Percentiles rank a stretch among this genome's conserved stretches.
These are phyloP conservation scores for Cladosporium sp. DNA, from an alignment of 2,329 filamentous ascomycete species.

Conservation along the genomic window DNA sequence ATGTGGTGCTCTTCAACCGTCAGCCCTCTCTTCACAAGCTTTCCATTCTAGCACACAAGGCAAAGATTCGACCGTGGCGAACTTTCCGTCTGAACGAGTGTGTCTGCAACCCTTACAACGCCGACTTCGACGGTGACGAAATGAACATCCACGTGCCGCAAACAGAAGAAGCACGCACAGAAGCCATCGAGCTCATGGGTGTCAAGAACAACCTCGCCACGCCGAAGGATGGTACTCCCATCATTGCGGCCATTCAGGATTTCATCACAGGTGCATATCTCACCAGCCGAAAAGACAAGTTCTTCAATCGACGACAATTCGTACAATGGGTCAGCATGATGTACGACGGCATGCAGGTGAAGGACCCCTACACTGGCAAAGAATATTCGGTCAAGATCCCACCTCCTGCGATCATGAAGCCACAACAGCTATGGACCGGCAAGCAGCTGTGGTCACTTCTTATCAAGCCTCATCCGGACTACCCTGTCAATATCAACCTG, in stretches of 20 bases:
- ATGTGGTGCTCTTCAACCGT: slow-evolving; percentile 95
- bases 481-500: slow-evolving; percentile 77
- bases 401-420: slow-evolving; percentile 78
- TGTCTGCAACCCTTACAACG: slow-evolving; percentile 96
- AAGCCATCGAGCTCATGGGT: slow-evolving; percentile 95
- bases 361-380: slow-evolving; percentile 41
- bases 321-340: slow-evolving; percentile 89
- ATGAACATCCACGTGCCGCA: slow-evolving; percentile 99
- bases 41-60: slow-evolving; percentile 93
- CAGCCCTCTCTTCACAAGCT: slow-evolving; percentile 97
- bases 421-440: slow-evolving; percentile 85
- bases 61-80: slow-evolving; percentile 87
- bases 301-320: slow-evolving; percentile 84
- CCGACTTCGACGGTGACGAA: slow-evolving; percentile 97
- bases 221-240: slow-evolving; percentile 94
- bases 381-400: slow-evolving; percentile 71
- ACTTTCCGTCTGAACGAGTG: slow-evolving; percentile 97
- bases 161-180: slow-evolving; percentile 90
- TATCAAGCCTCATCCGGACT: slow-evolving; percentile 81
- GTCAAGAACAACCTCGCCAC: slow-evolving; percentile 95
- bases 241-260: slow-evolving; percentile 98
- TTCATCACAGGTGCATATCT: slow-evolving; percentile 95
- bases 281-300: slow-evolving; percentile 84
- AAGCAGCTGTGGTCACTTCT: slow-evolving; percentile 94
- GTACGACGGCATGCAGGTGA: slow-evolving; percentile 63